Conservation (phyloP, 1,284 basidiomycete species). For the Neolentinus lepideus region DNA sequence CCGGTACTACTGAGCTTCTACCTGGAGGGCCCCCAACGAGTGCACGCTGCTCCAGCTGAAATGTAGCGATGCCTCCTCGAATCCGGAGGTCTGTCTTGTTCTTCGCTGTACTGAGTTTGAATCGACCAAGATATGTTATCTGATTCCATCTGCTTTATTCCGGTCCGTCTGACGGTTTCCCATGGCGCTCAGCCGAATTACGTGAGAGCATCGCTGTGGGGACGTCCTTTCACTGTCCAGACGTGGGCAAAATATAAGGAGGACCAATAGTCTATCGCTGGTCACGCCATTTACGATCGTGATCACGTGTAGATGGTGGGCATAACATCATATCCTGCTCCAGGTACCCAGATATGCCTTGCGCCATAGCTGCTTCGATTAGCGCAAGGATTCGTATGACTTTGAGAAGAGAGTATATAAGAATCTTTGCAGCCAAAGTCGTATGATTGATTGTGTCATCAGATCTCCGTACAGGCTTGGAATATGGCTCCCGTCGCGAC, state of each 20-base stretch:
- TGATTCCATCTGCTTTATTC: no score
- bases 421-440: neutral
- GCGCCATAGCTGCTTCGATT: constrained; percentile 3
- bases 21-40: constrained; percentile 20
- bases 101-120: no score
- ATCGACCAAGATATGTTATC: no score
- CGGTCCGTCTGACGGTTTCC: no score
- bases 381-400: neutral
- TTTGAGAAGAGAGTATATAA: neutral
- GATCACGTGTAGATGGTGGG: neutral
- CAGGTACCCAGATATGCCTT: neutral
- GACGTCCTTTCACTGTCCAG: neutral
- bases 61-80: constrained; percentile 28
- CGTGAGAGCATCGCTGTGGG: no score
- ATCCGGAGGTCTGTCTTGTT: constrained; percentile 32
- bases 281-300: neutral
- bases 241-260: neutral
- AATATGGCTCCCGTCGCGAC: constrained; percentile 41
- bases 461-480: no score
- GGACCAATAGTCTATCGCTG: neutral
- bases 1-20: constrained; percentile 34
- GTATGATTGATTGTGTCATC: no score
- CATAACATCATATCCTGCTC: neutral
- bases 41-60: constrained; percentile 20
- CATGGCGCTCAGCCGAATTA: no score